Conservation (phyloP, 257 asterid genomes). For the Solanum corneliomulleri region DNA sequence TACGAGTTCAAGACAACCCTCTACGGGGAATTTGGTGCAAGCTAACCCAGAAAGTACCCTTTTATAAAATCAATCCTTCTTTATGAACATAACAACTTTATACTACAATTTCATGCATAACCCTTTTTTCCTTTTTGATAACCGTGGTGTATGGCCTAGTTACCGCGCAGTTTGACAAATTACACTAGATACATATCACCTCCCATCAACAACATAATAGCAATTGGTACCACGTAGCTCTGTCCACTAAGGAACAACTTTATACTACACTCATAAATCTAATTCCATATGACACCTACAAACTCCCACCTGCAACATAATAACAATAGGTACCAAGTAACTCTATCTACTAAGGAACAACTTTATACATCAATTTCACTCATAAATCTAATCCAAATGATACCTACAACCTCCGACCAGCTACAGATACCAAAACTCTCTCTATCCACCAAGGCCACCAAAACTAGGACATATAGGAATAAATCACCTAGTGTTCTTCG, state of each 20-base stretch:
- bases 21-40: background rate
- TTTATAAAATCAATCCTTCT: background rate
- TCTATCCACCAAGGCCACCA: background rate
- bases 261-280: background rate
- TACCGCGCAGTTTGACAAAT: background rate
- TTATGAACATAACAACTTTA: background rate
- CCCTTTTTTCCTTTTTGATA: background rate
- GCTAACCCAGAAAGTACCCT: background rate
- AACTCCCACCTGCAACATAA: background rate
- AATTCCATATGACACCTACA: background rate
- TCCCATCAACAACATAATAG: background rate
- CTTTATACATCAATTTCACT: background rate
- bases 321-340: background rate
- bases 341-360: background rate
- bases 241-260: background rate
- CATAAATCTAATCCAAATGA: background rate
- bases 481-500: background rate
- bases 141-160: background rate
- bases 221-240: background rate
- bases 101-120: background rate
- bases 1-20: background rate
- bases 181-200: background rate
- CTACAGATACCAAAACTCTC: background rate
- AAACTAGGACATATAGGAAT: background rate
- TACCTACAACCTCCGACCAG: background rate